Base-by-base conservation (phyloP, 2,329 filamentous ascomycete genomes). In the Alternaria brassicicola region DNA sequence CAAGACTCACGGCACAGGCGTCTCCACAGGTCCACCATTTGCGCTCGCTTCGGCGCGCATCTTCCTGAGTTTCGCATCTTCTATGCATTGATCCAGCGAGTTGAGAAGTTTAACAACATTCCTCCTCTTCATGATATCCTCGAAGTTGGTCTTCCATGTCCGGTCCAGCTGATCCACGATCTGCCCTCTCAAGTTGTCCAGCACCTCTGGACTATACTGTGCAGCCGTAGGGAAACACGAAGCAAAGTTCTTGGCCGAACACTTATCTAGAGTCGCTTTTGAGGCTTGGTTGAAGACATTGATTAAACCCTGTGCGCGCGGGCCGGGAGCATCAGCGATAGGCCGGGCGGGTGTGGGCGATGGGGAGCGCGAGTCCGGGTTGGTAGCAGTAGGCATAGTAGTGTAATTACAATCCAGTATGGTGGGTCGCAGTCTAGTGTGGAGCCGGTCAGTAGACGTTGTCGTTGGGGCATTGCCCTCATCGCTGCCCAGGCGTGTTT, bases 151-250 rank as follows among this genome's bases (percentile, higher is more conserved):
- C 71, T 77, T 82, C 62, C 84, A 85, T 50, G 82, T 81, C 61
- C 84, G 82, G 63, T 86, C 84, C 51, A 89, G 72, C 64, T 86
- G 83, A 49, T 81, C 80, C 39, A 85, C 84, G 63, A 89, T 81
- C 63, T 88, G 84, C 52, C 82, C 78, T 76, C 86, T 85, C 21
- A 89, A 78, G 4, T 80, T 79, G 66, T 86, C 82, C 56, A 89
- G 69, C 39, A 81, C 82, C 25, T 82, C 82, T 1, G 85, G 83
- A 10, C 84, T 84, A 66, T 87, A 79, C 66, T 80, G 78, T 17
- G 86, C 84, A 2, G 86, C 83, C 0, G 87, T 89, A 0, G 87
- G 86, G 63, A 89, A 89, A 67, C 87, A 89, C 23, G 84, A 78
- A 0, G 85, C 81, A 71, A 89, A 89, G 66, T 88, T 88, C 47